Base-by-base conservation (phyloP, 2,329 filamentous ascomycete genomes). In the Diaporthe ampelina region DNA sequence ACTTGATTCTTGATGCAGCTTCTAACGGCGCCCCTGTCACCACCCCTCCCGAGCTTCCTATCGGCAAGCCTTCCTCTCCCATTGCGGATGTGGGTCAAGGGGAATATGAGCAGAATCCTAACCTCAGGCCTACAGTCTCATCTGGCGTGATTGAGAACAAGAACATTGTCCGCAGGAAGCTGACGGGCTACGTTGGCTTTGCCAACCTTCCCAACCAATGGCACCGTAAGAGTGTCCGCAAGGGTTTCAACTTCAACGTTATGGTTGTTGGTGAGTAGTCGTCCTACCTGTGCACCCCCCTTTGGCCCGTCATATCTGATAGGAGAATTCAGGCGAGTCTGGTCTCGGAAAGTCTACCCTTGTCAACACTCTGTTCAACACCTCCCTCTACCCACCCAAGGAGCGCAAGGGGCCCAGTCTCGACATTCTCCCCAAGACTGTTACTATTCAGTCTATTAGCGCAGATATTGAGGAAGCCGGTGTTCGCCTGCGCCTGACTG, bases 241-340 rank as follows among this genome's bases (percentile, higher is more conserved):
- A 99, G 88, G 97, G 97, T 76, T 99, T 99, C 91, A 99, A 98
- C 91, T 99, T 99, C 91, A 99, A 99, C 84, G 97, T 99, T 80
- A 99, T 99, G 97, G 97, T 99, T 86, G 97, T 99, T 86, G 97
- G 97, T 98, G 90, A 83, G 95, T 82, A 32, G 2, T 52, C 19
- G 19, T 17, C 4, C 21, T 26, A 24, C 1, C 45, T 6, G 4
- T 32, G 15, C 43, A 13, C n/a, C 58, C 9, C n/a, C 21, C 24
- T 52, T 3, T 10, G 11, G 13, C 15, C 48, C 10, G 37, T 71
- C 37, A 57, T 76, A 13, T 35, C 75, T 78, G 21, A 77, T 24
- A 24, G 58, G 40, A 37, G 24, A 29, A 9, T 61, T 29, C 79
- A 98, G 97, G 97, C 91, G 97, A 99, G 92, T 99, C 97, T 83